phyloP scores from a whole-genome alignment of 2,329 filamentous ascomycete genomes.

The Cladobotryum mycophilum region DNA sequence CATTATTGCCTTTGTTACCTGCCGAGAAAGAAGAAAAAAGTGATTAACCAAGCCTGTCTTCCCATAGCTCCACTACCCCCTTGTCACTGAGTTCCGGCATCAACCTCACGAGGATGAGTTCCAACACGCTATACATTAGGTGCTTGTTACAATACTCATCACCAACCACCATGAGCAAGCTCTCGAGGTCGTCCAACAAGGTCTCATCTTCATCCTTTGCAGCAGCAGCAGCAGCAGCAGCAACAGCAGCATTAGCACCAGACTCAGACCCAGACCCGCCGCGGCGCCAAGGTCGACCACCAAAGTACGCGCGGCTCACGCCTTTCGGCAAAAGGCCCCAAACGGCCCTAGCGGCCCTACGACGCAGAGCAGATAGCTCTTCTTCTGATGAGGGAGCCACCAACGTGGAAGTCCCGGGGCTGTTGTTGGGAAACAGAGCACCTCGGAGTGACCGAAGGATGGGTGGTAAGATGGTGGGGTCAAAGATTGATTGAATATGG shows the following conservation, averaged over 20 bases:
- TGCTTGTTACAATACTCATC: constrained; percentile 92
- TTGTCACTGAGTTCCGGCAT: constrained; percentile 77
- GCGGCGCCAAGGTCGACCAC: constrained; percentile 28
- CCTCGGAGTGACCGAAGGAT: constrained; percentile 66
- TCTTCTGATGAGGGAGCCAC: constrained; percentile 54
- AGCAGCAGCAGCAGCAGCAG: constrained; percentile 6
- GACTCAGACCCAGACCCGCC: constrained; percentile 17
- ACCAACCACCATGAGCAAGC: constrained; percentile 65
- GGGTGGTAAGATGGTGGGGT: constrained; percentile 57
- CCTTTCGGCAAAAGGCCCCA: constrained; percentile 42
- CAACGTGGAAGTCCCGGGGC: constrained; percentile 58
- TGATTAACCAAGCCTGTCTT: constrained; percentile 54
- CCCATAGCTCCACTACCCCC: constrained; percentile 65
- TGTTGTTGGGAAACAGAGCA: constrained; percentile 81
- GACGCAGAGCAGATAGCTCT: constrained; percentile 55
- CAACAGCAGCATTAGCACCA: constrained; percentile 1
- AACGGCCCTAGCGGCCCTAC: constrained; percentile 58
- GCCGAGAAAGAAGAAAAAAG: not conserved
- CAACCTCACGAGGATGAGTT: constrained; percentile 72
- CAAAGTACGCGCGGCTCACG: constrained; percentile 46
- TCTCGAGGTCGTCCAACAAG: constrained; percentile 54
- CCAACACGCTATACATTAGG: constrained; percentile 74
- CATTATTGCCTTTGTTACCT: not conserved
- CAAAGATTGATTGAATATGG: constrained; percentile 51
- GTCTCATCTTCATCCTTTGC: constrained; percentile 25